phyloP scores from a whole-genome alignment of 2,329 filamentous ascomycete genomes.

The Sphaerulina vaccinii region DNA sequence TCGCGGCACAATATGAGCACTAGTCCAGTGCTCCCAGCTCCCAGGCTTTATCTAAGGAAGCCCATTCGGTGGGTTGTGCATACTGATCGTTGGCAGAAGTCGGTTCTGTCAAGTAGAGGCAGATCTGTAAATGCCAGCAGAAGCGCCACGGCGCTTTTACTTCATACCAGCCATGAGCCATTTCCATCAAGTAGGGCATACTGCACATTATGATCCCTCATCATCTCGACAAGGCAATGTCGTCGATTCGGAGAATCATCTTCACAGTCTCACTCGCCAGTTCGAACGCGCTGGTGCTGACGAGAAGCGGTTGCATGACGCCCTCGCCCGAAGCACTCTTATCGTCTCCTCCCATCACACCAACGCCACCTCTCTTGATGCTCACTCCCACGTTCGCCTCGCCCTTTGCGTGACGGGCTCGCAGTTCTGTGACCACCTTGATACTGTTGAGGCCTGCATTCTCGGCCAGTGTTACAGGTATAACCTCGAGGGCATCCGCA shows the following conservation, averaged over 20 bases:
- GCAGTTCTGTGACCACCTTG: slow-evolving; percentile 94
- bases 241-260: slow-evolving; percentile 76
- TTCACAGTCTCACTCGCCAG: slow-evolving; percentile 97
- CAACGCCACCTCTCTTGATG: slow-evolving; percentile 96
- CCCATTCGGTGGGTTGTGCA: too few relatives aligned
- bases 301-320: slow-evolving; percentile 89
- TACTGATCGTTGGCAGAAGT: too few relatives aligned
- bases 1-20: too few relatives aligned
- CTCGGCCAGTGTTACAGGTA: slow-evolving; percentile 93
- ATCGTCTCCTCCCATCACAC: slow-evolving; percentile 71
- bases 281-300: slow-evolving; percentile 97
- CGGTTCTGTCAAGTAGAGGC: too few relatives aligned
- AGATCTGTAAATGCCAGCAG: too few relatives aligned
- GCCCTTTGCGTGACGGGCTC: slow-evolving; percentile 90
- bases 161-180: too few relatives aligned
- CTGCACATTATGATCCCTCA: not conserved
- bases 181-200: not conserved
- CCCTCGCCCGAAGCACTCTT: slow-evolving; percentile 46
- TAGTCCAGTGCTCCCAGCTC: too few relatives aligned
- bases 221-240: slow-evolving; percentile 55
- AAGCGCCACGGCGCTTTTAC: too few relatives aligned
- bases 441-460: slow-evolving; percentile 98
- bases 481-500: slow-evolving; percentile 93
- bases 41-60: too few relatives aligned
- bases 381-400: slow-evolving; percentile 96